phyloP scores from a whole-genome alignment of 2,329 filamentous ascomycete genomes.

The Clarireedia paspali region DNA sequence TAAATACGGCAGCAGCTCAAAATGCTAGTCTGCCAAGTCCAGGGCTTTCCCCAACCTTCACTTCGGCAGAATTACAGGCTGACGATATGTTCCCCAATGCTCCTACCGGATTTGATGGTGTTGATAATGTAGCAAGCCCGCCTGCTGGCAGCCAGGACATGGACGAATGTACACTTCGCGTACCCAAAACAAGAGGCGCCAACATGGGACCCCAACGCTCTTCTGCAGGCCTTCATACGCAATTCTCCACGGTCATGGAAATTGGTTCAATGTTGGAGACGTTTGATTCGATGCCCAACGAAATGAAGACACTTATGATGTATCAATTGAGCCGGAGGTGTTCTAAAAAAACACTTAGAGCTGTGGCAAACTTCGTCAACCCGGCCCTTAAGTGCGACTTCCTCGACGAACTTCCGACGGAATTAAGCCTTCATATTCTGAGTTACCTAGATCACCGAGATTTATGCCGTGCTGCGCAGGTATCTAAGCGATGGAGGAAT shows the following conservation, averaged over 20 bases:
- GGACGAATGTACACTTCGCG: slow-evolving; percentile 13
- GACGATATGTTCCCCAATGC: slow-evolving; percentile 28
- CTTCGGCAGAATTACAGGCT: slow-evolving; percentile 46
- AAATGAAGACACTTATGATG: slow-evolving; percentile 94
- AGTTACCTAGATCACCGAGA: slow-evolving; percentile 80
- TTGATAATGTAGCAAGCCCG: slow-evolving; percentile 27
- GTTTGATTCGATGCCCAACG: slow-evolving; percentile 84
- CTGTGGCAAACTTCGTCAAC: slow-evolving; percentile 85
- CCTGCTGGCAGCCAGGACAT: slow-evolving; percentile 22
- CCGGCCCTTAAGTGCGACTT: slow-evolving; percentile 95
- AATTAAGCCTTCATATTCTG: slow-evolving; percentile 81
- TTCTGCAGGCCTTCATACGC: slow-evolving; percentile 19
- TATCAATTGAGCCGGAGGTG: slow-evolving; percentile 89
- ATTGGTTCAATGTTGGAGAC: slow-evolving; percentile 81
- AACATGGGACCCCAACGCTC: slow-evolving; percentile 21
- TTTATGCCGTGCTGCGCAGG: slow-evolving; percentile 82
- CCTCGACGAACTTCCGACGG: slow-evolving; percentile 70
- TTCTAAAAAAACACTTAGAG: slow-evolving; percentile 77
- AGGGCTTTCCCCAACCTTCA: slow-evolving; percentile 84
- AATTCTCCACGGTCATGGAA: slow-evolving; percentile 51
- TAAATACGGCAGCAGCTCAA: slow-evolving; percentile 67
- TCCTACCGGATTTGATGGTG: slow-evolving; percentile 32
- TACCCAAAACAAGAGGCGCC: slow-evolving; percentile 35
- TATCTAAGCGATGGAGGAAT: slow-evolving; percentile 88
- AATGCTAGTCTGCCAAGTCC: slow-evolving; percentile 93